Evolutionary conservation across 169 alveolate species (phyloP).

Genomic region (Eimeria acervulina): DNA sequence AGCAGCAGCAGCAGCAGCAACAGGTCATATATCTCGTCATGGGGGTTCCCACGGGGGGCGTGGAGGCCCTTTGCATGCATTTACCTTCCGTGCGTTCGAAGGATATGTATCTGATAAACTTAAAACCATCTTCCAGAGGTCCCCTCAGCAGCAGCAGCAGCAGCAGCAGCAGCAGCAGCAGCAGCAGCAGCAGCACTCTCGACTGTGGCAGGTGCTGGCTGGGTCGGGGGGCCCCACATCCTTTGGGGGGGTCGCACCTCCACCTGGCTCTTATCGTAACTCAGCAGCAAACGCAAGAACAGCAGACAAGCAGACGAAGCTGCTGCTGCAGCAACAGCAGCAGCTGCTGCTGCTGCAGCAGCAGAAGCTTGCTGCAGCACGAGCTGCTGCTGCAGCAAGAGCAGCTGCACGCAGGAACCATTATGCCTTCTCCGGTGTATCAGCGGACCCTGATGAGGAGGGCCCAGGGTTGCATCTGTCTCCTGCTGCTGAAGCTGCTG

Average conservation of each 20-base stretch:
- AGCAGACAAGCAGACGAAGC: neutral
- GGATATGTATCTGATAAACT: neutral
- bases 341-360: neutral
- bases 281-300: neutral
- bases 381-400: slow-evolving; percentile 12
- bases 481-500: neutral
- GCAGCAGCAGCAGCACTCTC: slow-evolving; percentile 7
- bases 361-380: neutral
- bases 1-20: too few species aligned
- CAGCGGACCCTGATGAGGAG: neutral
- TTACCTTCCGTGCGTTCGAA: neutral
- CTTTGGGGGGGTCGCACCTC: slow-evolving; percentile 9
- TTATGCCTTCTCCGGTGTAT: neutral
- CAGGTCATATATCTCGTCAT: neutral
- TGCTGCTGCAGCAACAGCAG: slow-evolving; percentile 30
- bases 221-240: neutral
- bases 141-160: slow-evolving; percentile 10
- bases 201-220: neutral
- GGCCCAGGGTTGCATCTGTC: neutral
- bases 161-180: slow-evolving; percentile 43
- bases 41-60: neutral
- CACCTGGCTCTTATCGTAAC: neutral
- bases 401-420: slow-evolving; percentile 3
- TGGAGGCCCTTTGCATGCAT: neutral
- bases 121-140: neutral